A percentile compares a stretch with the other conserved stretches of the same genome.
Conservation (phyloP, 2,329 filamentous ascomycete species). For the Cryphonectria nitschkei region DNA sequence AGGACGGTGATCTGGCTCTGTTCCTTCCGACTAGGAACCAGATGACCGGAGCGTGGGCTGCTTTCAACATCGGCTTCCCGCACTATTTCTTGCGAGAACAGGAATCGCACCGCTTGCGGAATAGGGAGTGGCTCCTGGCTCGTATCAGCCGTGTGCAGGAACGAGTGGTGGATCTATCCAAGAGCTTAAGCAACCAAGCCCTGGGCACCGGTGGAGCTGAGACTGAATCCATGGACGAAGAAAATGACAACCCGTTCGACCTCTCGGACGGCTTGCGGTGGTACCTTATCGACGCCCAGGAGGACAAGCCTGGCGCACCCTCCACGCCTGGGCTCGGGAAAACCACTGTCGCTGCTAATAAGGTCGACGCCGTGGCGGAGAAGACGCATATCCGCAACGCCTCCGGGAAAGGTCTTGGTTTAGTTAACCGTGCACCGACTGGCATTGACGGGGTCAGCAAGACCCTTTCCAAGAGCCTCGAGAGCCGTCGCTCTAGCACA, state of each 20-base stretch:
- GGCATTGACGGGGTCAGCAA: slow-evolving; percentile 75
- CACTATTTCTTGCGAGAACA: slow-evolving; percentile 97
- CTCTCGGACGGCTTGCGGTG: slow-evolving; percentile 92
- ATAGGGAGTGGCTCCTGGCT: slow-evolving; percentile 94
- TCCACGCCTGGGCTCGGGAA: slow-evolving; percentile 92
- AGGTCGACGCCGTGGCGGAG: slow-evolving; percentile 83
- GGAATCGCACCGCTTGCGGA: slow-evolving; percentile 81
- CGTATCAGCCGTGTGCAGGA: slow-evolving; percentile 91
- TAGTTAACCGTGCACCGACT: slow-evolving; percentile 44
- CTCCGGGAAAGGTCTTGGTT: slow-evolving; percentile 46
- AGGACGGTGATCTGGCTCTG: slow-evolving; percentile 90
- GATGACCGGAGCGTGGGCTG: slow-evolving; percentile 92
- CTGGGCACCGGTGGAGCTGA: slow-evolving; percentile 45
- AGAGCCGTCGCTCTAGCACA: slow-evolving; percentile 87
- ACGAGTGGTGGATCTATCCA: slow-evolving; percentile 88
- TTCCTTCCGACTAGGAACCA: slow-evolving; percentile 96
- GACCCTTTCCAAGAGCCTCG: slow-evolving; percentile 83
- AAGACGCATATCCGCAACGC: slow-evolving; percentile 51
- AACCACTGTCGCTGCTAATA: slow-evolving; percentile 85
- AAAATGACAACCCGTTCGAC: slow-evolving; percentile 97
- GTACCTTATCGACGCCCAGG: slow-evolving; percentile 92
- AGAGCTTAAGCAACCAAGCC: slow-evolving; percentile 60
- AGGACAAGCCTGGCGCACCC: slow-evolving; percentile 90
- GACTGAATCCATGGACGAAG: slow-evolving; percentile 61
- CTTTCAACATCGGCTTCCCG: slow-evolving; percentile 96